Evolutionary conservation across 2,329 filamentous ascomycete species (phyloP).

Genomic region (Colletotrichum paranaense): DNA sequence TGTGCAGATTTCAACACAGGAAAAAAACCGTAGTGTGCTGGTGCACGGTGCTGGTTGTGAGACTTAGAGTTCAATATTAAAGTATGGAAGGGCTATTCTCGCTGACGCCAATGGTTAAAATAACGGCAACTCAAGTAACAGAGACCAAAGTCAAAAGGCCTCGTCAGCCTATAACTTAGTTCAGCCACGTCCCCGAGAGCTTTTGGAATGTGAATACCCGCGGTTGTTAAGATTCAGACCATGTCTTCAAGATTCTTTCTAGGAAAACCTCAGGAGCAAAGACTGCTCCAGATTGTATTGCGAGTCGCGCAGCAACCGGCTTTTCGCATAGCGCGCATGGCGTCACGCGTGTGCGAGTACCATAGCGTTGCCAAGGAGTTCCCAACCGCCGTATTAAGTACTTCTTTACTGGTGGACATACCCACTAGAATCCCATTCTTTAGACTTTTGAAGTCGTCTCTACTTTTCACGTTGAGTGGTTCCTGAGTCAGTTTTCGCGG

Average conservation of each 20-base stretch:
- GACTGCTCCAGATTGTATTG: not conserved
- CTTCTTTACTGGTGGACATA: too few species aligned
- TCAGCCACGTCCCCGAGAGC: not conserved
- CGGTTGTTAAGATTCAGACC: not conserved
- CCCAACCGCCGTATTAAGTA: too few species aligned
- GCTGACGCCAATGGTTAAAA: not conserved
- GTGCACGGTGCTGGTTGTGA: not conserved
- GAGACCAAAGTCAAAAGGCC: not conserved
- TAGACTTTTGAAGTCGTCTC: too few species aligned
- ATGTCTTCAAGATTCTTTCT: not conserved
- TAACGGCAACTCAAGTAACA: not conserved
- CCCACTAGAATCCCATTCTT: too few species aligned
- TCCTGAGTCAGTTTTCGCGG: too few species aligned
- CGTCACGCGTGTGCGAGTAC: too few species aligned
- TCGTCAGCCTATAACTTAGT: not conserved
- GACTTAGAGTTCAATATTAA: too few species aligned
- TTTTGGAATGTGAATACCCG: not conserved
- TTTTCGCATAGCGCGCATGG: too few species aligned
- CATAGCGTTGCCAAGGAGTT: too few species aligned
- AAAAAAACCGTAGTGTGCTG: conserved; percentile 47
- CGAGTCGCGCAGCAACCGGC: too few species aligned
- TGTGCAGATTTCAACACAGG: conserved; percentile 54
- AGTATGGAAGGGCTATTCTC: not conserved
- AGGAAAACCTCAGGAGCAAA: not conserved
- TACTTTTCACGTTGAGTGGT: too few species aligned